These are phyloP conservation scores for Mycosarcoma mackinlayi DNA, from an alignment of 1,284 basidiomycete species.

Conservation along the genomic window DNA sequence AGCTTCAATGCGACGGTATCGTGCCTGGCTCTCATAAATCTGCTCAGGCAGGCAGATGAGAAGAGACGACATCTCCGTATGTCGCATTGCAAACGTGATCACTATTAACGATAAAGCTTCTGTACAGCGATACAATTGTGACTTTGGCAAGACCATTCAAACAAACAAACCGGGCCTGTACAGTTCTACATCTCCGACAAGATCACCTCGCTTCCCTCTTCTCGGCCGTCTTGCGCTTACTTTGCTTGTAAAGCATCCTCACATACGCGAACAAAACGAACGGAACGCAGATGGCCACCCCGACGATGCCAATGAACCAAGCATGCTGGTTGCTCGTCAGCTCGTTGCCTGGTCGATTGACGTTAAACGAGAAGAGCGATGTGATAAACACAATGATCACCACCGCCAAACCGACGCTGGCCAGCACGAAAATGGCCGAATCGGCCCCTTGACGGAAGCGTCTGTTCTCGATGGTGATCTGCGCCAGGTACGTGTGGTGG, in stretches of 20 bases:
- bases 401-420: constrained; percentile 77
- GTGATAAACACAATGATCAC: constrained; percentile 69
- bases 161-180: too few species aligned
- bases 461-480: constrained; percentile 76
- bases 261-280: constrained; percentile 12
- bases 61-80: too few species aligned
- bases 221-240: constrained; percentile 19
- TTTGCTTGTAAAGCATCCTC: constrained; percentile 11
- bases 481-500: constrained; percentile 84
- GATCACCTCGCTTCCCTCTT: constrained; percentile 26
- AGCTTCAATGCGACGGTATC: too few species aligned
- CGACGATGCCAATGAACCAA: constrained; percentile 31
- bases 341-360: constrained; percentile 70
- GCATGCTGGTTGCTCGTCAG: constrained; percentile 26
- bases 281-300: constrained; percentile 1
- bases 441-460: constrained; percentile 45
- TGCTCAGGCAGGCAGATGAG: too few species aligned
- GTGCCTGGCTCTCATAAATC: too few species aligned
- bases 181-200: too few species aligned
- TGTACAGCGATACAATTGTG: too few species aligned
- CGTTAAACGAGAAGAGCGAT: constrained; percentile 71
- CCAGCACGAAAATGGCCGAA: constrained; percentile 69
- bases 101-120: too few species aligned
- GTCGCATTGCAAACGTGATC: too few species aligned
- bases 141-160: too few species aligned